Conservation (phyloP, 257 asterid genomes). For the Solanum bulbocastanum region DNA sequence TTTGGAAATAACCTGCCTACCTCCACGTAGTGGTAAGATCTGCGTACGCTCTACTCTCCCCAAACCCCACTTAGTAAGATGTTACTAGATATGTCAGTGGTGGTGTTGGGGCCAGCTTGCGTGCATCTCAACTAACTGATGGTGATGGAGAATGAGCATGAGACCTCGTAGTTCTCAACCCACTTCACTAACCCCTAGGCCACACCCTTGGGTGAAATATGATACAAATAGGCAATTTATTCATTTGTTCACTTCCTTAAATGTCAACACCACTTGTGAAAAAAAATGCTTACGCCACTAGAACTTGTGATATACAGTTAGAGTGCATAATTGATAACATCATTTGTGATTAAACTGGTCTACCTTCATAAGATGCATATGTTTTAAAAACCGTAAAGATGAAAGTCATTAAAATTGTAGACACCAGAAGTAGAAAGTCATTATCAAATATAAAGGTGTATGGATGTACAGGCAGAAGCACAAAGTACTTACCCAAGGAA, state of each 20-base stretch:
- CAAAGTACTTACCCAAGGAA: slow-evolving; percentile 65
- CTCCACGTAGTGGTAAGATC: no score
- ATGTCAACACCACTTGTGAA: neutral
- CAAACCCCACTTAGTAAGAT: no score
- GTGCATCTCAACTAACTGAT: no score
- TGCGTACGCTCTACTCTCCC: no score
- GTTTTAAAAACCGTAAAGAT: neutral
- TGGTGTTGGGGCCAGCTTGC: no score
- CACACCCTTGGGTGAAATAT: neutral
- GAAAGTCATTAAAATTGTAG: neutral
- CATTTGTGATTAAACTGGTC: neutral
- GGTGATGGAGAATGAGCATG: no score
- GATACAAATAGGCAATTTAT: neutral
- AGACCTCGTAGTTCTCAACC: no score
- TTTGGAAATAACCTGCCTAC: no score
- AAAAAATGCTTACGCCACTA: neutral
- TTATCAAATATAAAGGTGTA: neutral
- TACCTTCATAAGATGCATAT: neutral
- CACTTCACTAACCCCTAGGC: no score
- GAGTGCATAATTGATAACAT: neutral
- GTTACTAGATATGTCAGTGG: no score
- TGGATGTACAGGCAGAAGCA: neutral
- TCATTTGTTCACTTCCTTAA: neutral
- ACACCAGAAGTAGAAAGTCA: neutral
- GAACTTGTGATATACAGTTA: neutral